Evolutionary conservation across 495 filamentous ascomycete species (phyloP).

Genomic region (Usnea hakonensis): DNA sequence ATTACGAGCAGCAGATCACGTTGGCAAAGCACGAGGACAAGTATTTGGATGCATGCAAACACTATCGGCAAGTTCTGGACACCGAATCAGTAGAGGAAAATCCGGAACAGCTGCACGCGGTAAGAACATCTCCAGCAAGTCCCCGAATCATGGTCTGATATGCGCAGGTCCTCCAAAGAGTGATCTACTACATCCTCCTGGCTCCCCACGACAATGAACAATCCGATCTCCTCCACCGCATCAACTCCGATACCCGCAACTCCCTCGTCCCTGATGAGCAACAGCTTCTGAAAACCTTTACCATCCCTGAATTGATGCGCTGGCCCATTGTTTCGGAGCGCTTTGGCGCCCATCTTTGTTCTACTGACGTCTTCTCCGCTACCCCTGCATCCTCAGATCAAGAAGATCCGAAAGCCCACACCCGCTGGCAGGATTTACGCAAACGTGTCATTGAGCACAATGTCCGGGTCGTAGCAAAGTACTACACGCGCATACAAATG

Average conservation of each 20-base stretch:
- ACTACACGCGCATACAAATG: constrained; percentile 96
- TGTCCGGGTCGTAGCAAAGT: constrained; percentile 92
- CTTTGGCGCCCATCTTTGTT: constrained; percentile 82
- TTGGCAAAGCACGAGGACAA: constrained; percentile 94
- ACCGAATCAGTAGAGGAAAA: constrained; percentile 90
- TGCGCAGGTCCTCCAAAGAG: constrained; percentile 69
- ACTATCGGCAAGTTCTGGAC: constrained; percentile 91
- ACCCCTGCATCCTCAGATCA: constrained; percentile 20
- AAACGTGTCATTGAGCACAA: constrained; percentile 99
- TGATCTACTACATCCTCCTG: constrained; percentile 95
- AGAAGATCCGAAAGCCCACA: constrained; percentile 65
- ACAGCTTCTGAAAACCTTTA: constrained; percentile 84
- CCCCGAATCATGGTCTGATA: no score
- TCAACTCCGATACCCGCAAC: constrained; percentile 60
- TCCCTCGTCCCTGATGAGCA: constrained; percentile 63
- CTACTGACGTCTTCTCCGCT: constrained; percentile 79
- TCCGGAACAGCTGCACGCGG: constrained; percentile 70
- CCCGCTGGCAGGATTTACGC: constrained; percentile 85
- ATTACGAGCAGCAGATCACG: constrained; percentile 93
- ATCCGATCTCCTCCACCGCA: constrained; percentile 90
- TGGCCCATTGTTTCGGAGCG: constrained; percentile 86
- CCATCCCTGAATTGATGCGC: constrained; percentile 92
- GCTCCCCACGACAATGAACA: constrained; percentile 98
- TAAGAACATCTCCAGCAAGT: constrained; percentile 31
- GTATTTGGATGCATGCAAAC: constrained; percentile 93